Conservation (phyloP, 345 rosid species). For the Cardamine resedifolia region DNA sequence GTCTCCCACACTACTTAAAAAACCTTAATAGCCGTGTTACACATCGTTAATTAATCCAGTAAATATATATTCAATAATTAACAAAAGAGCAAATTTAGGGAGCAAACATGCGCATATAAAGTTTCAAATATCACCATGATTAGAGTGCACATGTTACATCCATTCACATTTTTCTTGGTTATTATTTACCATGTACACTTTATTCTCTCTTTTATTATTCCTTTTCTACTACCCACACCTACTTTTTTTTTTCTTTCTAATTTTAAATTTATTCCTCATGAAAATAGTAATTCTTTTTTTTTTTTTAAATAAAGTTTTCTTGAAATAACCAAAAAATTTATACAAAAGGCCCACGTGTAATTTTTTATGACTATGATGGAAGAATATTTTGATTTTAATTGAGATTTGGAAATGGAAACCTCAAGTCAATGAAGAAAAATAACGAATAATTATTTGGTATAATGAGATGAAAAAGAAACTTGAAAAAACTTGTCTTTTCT, state of each 20-base stretch:
- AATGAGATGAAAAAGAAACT: conserved; percentile 10
- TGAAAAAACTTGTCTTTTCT: background rate
- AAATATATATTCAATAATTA: background rate
- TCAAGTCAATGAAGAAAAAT: conserved; percentile 33
- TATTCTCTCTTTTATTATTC: background rate
- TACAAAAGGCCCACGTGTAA: background rate
- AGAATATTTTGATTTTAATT: conserved; percentile 20
- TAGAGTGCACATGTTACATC: conserved; percentile 20
- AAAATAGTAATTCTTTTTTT: background rate
- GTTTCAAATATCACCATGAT: conserved; percentile 30
- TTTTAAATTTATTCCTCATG: background rate
- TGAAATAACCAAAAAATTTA: background rate
- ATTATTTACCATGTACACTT: background rate
- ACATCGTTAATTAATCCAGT: background rate
- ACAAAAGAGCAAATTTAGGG: conserved; percentile 25
- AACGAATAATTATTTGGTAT: conserved; percentile 9
- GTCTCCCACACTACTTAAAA: background rate
- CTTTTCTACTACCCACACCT: background rate
- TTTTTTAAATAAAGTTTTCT: background rate
- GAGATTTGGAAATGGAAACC: conserved; percentile 11
- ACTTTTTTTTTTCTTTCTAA: background rate
- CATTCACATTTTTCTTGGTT: background rate
- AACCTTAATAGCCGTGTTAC: background rate
- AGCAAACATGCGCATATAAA: conserved; percentile 36
- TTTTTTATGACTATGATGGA: background rate